Evolutionary conservation across 2,329 filamentous ascomycete genomes (phyloP), one percentile per base, ranked within the genome.

Genomic region (Daldinia eschscholtzii): DNA sequence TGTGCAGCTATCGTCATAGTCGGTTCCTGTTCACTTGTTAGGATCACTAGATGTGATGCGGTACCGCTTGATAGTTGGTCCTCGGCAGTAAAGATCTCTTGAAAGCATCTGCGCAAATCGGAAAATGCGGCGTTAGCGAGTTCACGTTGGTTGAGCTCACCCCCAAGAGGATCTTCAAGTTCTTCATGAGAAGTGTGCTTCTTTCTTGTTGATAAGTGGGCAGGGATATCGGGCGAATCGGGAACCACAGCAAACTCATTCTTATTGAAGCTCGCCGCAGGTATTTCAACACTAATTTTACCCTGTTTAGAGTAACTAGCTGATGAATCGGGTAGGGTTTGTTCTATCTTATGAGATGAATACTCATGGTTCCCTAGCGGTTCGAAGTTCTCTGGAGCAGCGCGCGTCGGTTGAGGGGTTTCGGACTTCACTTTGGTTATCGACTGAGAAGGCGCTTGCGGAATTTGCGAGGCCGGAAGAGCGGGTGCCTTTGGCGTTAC

Each of bases 81-180:
- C 76, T 97, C 93, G 4, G 92, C 91, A 70, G 92, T 87, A 72
- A 94, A 93, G 15, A 97, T 86, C 26, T 90, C 88, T 60, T 89
- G 84, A 3, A 97, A 83, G 55, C 94, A 86, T 41, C 87, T 86
- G 63, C 91, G 87, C 12, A 99, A 82, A 61, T 90, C 89, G 60
- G 90, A 83, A 52, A 94, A 85, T 48, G 93, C 91, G 10, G 88
- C 86, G 73, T 97, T 91, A 4, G 91, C 92, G 75, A 94, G 90
- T 74, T 97, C 91, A 57, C 91, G 91, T 79, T 97, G 93, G 75
- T 97, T 93, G 2, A 93, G 83, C 46, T 88, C 89, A 50, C 90
- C 81, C 15, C 88, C 84, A 20, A 91, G 82, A 2, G 88, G 79
- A 57, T 87, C 88, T 62, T 88, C 86, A 12, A 87, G 84, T 6